phyloP scores from a whole-genome alignment of 1,139 yeast species.

The Nakaseomyces kungkrabaensis region DNA sequence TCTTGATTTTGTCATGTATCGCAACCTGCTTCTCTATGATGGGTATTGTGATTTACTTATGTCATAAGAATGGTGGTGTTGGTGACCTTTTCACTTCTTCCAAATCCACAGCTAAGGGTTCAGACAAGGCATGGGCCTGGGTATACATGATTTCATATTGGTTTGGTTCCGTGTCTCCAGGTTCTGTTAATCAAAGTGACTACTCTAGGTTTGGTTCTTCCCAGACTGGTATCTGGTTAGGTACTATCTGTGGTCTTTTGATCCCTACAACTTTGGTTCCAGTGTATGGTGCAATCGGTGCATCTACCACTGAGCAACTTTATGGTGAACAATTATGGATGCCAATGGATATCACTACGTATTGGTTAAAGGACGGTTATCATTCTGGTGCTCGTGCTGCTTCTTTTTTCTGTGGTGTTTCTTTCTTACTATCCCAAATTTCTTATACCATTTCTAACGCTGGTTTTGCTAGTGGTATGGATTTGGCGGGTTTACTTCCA shows the following conservation, averaged over 20 bases:
- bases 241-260: constrained; percentile 31
- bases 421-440: constrained; percentile 39
- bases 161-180: constrained; percentile 38
- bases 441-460: constrained; percentile 42
- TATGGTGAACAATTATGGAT: constrained; percentile 34
- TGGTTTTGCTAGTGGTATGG: constrained; percentile 46
- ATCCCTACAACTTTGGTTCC: constrained; percentile 38
- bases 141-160: constrained; percentile 36
- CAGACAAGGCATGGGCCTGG: constrained; percentile 35
- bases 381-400: constrained; percentile 38
- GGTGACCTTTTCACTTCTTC: constrained; percentile 32
- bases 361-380: constrained; percentile 31
- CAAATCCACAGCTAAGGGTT: constrained; percentile 25
- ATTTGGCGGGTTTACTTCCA: constrained; percentile 40
- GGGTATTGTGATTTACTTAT: constrained; percentile 34
- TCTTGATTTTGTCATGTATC: constrained; percentile 33
- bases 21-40: constrained; percentile 35
- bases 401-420: constrained; percentile 37
- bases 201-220: constrained; percentile 35
- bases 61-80: constrained; percentile 31
- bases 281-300: constrained; percentile 35
- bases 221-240: constrained; percentile 29
- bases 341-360: constrained; percentile 31
- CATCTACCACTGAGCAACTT: constrained; percentile 31
- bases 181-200: constrained; percentile 31